A percentile compares a stretch with the other conserved stretches of the same genome.
Conservation (phyloP, 768 basidiomycete species). For the Suillus occidentalis region DNA sequence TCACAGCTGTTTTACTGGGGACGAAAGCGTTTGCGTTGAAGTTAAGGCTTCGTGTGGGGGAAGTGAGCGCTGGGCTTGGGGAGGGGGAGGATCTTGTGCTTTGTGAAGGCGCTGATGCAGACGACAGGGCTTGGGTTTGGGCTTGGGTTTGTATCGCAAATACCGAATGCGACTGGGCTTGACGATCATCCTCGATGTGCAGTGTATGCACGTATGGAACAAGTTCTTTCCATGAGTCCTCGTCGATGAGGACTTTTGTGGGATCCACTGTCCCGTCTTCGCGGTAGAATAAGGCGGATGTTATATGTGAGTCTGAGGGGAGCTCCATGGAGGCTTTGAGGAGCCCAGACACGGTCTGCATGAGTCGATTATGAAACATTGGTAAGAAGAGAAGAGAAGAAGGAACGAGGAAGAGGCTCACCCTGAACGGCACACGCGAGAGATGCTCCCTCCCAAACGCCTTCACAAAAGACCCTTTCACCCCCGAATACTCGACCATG, state of each 20-base stretch:
- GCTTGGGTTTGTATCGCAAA: slow-evolving; percentile 3
- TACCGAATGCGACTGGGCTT: neutral
- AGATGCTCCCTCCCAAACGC: slow-evolving; percentile 33
- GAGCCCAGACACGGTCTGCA: slow-evolving; percentile 25
- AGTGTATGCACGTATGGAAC: slow-evolving; percentile 31
- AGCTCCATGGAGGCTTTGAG: slow-evolving; percentile 26
- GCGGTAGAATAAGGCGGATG: slow-evolving; percentile 28
- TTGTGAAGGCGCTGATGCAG: neutral
- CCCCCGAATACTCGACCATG: slow-evolving; percentile 23
- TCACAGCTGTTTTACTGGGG: slow-evolving; percentile 17
- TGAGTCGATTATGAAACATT: neutral
- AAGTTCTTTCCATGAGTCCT: slow-evolving; percentile 35
- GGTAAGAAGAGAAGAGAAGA: too few species aligned
- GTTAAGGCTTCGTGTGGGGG: slow-evolving; percentile 20
- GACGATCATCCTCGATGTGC: slow-evolving; percentile 31
- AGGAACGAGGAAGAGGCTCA: slow-evolving; percentile 11
- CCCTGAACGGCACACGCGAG: slow-evolving; percentile 33
- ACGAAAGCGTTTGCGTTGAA: slow-evolving; percentile 27
- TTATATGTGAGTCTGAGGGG: slow-evolving; percentile 19
- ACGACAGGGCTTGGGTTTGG: slow-evolving; percentile 6
- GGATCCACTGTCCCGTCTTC: slow-evolving; percentile 31
- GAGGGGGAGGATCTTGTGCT: slow-evolving; percentile 3
- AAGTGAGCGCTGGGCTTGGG: neutral
- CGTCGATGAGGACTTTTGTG: slow-evolving; percentile 24
- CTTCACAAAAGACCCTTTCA: slow-evolving; percentile 20